Evolutionary conservation across 2,329 filamentous ascomycete species (phyloP), one percentile per base, ranked within the genome.

Genomic region (Fusarium sp.): DNA sequence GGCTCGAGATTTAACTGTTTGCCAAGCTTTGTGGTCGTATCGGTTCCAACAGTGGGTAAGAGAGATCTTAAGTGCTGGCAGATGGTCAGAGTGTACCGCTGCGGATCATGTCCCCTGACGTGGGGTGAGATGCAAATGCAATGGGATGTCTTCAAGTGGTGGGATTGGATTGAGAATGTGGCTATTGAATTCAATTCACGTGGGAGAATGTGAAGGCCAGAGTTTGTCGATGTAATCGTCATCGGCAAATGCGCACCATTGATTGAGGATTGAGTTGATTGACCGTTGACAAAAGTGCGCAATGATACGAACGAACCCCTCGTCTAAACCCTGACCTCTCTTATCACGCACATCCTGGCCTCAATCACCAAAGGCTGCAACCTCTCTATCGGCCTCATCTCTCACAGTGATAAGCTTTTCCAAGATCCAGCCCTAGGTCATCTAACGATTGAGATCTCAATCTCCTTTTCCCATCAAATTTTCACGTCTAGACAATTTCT

Each of bases 381-480:
- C 53, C 49, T 49, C 21, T 23, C 23, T 47, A 54, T 25, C 30
- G 53, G 46, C 53, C 42, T 69, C 18, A 19, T 5, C 23, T 43
- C 28, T n/a, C 25, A 15, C 32, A 11, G 19, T n/a, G 57, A 68
- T 68, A 69, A 68, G 56, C 66, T 69, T 64, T 68, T 10, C 23
- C 35, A 62, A 42, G 52, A 44, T 43, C 37, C 18, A 44, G 32
- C 61, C 50, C 50, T 52, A 52, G 23, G 18, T 28, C 43, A 25
- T 12, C 42, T 4, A n/a, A 44, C 16, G 23, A 35, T 52, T 35
- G 4, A 15, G 23, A 54, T 40, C 23, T n/a, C 23, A 23, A 60
- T 64, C 50, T 67, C 42, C 33, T 40, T 21, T 23, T 23, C 32
- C 19, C 23, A 30, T 35, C 64, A 69, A 63, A 38, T 33, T 38